phyloP scores from a whole-genome alignment of 306 rosid genomes.

The Pachyrhizus erosus region DNA sequence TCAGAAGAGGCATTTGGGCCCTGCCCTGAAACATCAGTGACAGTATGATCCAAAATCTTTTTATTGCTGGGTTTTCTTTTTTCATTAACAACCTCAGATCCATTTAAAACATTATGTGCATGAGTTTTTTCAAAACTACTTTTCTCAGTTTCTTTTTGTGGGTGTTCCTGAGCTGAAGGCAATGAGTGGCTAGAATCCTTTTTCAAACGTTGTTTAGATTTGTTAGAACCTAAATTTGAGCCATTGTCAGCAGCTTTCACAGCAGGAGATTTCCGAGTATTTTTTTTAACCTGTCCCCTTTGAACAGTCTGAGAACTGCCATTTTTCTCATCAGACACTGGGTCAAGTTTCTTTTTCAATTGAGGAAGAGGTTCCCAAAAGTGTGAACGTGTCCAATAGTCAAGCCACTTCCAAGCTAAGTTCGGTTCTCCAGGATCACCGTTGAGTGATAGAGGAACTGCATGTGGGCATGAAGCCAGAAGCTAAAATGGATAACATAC shows the following conservation, averaged over 20 bases:
- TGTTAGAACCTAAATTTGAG: slow-evolving; percentile 44
- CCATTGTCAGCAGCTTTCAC: slow-evolving; percentile 43
- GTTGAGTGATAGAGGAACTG: slow-evolving; percentile 48
- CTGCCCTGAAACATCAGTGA: slow-evolving; percentile 46
- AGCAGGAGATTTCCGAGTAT: slow-evolving; percentile 44
- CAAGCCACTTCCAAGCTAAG: slow-evolving; percentile 57
- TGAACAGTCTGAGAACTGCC: slow-evolving; percentile 41
- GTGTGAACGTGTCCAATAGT: slow-evolving; percentile 58
- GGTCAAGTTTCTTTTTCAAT: slow-evolving; percentile 31
- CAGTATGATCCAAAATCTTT: slow-evolving; percentile 39
- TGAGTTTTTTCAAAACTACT: slow-evolving; percentile 45
- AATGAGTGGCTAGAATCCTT: slow-evolving; percentile 43
- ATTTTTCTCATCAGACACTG: slow-evolving; percentile 39
- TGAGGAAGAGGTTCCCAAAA: slow-evolving; percentile 58
- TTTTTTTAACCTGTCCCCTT: slow-evolving; percentile 51
- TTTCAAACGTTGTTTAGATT: slow-evolving; percentile 43
- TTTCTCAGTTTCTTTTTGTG: slow-evolving; percentile 53
- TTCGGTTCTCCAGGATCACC: slow-evolving; percentile 49
- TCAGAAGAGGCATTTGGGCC: slow-evolving; percentile 41
- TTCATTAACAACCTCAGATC: slow-evolving; percentile 48
- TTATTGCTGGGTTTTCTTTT: slow-evolving; percentile 45
- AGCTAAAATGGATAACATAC: slow-evolving; percentile 49
- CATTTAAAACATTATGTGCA: slow-evolving; percentile 42
- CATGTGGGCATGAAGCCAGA: slow-evolving; percentile 53
- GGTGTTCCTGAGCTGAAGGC: slow-evolving; percentile 49